Conservation (phyloP, 2,329 filamentous ascomycete species). For the Aschersonia sp. region DNA sequence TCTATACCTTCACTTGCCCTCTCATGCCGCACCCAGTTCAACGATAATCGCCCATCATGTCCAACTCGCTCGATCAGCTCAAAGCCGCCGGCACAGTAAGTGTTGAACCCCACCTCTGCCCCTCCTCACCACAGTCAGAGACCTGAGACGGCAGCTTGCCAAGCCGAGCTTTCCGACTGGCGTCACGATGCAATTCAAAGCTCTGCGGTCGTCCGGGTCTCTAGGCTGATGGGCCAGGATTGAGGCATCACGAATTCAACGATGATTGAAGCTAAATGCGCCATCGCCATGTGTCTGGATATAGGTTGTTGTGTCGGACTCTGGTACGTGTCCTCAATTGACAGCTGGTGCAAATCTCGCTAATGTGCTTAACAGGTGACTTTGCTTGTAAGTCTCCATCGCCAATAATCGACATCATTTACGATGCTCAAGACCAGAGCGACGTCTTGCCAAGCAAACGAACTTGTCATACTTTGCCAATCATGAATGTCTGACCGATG, state of each 20-base stretch:
- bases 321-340: slow-evolving; percentile 48
- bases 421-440: too few species aligned
- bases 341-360: slow-evolving; percentile 8
- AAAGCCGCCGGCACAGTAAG: slow-evolving; percentile 93
- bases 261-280: slow-evolving; percentile 9
- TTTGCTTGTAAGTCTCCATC: slow-evolving; percentile 51
- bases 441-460: too few species aligned
- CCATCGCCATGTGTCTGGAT: background rate
- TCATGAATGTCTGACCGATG: background rate
- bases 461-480: too few species aligned
- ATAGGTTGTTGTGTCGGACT: slow-evolving; percentile 91
- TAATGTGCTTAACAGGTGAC: slow-evolving; percentile 40
- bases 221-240: background rate
- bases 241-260: background rate
- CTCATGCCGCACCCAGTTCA: background rate
- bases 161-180: background rate
- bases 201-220: background rate
- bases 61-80: slow-evolving; percentile 86
- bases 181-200: background rate
- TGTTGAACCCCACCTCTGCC: slow-evolving; percentile 20
- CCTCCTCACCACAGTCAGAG: slow-evolving; percentile 9
- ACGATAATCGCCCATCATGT: slow-evolving; percentile 37
- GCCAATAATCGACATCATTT: background rate
- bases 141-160: background rate
- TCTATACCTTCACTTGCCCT: background rate